Conservation (phyloP, 2,329 filamentous ascomycete genomes). For the Huntiella bhutanensis region DNA sequence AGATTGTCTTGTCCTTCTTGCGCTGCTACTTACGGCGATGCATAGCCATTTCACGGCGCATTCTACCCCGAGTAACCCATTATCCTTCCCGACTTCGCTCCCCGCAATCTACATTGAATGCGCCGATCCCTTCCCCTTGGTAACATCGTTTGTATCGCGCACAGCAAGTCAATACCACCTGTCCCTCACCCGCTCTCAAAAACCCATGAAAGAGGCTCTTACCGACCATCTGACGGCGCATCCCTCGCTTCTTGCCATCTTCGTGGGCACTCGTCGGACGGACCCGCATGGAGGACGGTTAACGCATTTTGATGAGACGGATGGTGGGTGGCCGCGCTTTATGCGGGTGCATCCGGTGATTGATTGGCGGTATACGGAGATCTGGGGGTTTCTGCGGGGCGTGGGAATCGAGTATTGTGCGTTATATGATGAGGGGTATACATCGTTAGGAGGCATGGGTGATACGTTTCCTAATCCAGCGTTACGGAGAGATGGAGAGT, state of each 20-base stretch:
- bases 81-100: conserved; percentile 27
- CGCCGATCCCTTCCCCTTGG: conserved; percentile 63
- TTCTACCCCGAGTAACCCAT: conserved; percentile 13
- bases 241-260: conserved; percentile 43
- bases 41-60: conserved; percentile 21
- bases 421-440: conserved; percentile 77
- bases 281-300: conserved; percentile 74
- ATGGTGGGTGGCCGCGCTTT: conserved; percentile 76
- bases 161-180: conserved; percentile 94
- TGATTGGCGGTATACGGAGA: conserved; percentile 92
- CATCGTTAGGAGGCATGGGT: conserved; percentile 71
- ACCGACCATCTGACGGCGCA: conserved; percentile 77
- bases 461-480: conserved; percentile 83
- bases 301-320: conserved; percentile 71
- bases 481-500: conserved; percentile 29
- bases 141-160: conserved; percentile 83
- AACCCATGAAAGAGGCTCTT: conserved; percentile 82
- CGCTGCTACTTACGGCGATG: conserved; percentile 59
- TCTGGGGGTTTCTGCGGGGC: conserved; percentile 75
- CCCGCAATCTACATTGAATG: conserved; percentile 83
- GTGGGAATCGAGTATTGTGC: conserved; percentile 67
- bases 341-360: conserved; percentile 91
- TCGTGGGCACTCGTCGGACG: conserved; percentile 75
- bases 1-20: conserved; percentile 58
- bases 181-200: conserved; percentile 63